These are phyloP conservation scores for Neurospora tetrasperma DNA, from an alignment of 495 filamentous ascomycete genomes.

Conservation along the genomic window DNA sequence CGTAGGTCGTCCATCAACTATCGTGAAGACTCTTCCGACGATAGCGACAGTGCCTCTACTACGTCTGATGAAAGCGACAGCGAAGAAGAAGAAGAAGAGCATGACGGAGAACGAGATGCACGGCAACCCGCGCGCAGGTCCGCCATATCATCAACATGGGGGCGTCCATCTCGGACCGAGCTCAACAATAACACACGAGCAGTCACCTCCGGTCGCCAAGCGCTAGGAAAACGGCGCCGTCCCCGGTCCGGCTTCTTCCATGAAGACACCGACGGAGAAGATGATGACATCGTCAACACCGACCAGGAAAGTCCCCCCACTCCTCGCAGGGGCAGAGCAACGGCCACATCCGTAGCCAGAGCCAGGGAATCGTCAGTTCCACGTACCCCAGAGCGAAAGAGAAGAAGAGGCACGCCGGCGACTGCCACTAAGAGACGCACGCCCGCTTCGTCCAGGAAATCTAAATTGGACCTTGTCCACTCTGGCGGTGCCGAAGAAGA, in stretches of 20 bases:
- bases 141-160: not conserved
- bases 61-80: not conserved
- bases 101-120: not conserved
- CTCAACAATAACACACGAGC: not conserved
- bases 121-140: not conserved
- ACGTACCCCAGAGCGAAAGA: not conserved
- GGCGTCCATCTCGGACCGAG: not conserved
- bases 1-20: not conserved
- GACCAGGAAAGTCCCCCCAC: not conserved
- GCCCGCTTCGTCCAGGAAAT: not conserved
- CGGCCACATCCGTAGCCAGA: not conserved
- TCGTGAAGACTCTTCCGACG: not conserved
- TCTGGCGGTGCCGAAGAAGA: not conserved
- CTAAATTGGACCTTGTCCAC: not conserved
- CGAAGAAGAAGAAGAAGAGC: not conserved
- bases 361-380: not conserved
- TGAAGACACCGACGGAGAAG: conserved; percentile 11
- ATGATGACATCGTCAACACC: not conserved
- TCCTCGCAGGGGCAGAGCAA: not conserved
- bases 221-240: conserved; percentile 12
- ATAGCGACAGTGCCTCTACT: not conserved
- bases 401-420: not conserved
- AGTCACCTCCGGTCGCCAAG: not conserved
- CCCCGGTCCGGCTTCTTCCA: conserved; percentile 18
- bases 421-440: not conserved